These are phyloP conservation scores for Myriosclerotinia scirpicola DNA, from an alignment of 2,329 filamentous ascomycete species.

Conservation along the genomic window DNA sequence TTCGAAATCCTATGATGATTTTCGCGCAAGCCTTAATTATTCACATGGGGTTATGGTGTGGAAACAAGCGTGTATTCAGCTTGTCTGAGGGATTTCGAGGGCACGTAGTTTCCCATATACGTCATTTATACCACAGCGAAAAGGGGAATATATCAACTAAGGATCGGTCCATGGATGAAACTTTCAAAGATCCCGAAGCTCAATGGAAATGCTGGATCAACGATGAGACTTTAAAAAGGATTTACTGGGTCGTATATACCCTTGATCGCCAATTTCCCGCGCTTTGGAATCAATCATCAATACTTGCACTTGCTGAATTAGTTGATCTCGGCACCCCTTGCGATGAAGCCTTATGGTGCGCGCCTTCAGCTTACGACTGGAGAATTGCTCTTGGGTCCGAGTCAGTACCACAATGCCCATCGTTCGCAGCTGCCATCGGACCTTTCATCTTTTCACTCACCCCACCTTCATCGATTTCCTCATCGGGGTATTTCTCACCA, in stretches of 20 bases:
- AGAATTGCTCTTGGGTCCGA: constrained; percentile 33
- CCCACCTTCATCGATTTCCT: not conserved
- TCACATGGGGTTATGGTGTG: constrained; percentile 34
- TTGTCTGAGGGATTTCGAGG: constrained; percentile 33
- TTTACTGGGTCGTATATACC: constrained; percentile 34
- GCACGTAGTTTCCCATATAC: constrained; percentile 31
- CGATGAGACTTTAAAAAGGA: constrained; percentile 31
- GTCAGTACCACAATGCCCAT: constrained; percentile 29
- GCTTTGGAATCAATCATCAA: constrained; percentile 32
- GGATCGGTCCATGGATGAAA: not conserved
- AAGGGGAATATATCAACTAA: not conserved
- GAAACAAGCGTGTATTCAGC: constrained; percentile 35
- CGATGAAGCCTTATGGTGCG: constrained; percentile 35
- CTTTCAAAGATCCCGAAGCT: constrained; percentile 20
- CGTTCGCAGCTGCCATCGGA: constrained; percentile 32
- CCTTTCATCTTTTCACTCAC: constrained; percentile 31
- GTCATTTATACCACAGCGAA: constrained; percentile 26
- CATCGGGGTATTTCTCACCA: not conserved
- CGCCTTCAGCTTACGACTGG: constrained; percentile 33
- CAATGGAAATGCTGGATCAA: constrained; percentile 32
- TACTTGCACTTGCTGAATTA: constrained; percentile 33
- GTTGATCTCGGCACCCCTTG: constrained; percentile 33
- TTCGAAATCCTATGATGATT: constrained; percentile 34
- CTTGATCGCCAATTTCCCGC: constrained; percentile 34
- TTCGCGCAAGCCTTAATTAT: constrained; percentile 34